Percentiles rank a stretch among this genome's conserved stretches.
Evolutionary conservation across 768 basidiomycete genomes (phyloP).

Genomic region (Steccherinum ochraceum): DNA sequence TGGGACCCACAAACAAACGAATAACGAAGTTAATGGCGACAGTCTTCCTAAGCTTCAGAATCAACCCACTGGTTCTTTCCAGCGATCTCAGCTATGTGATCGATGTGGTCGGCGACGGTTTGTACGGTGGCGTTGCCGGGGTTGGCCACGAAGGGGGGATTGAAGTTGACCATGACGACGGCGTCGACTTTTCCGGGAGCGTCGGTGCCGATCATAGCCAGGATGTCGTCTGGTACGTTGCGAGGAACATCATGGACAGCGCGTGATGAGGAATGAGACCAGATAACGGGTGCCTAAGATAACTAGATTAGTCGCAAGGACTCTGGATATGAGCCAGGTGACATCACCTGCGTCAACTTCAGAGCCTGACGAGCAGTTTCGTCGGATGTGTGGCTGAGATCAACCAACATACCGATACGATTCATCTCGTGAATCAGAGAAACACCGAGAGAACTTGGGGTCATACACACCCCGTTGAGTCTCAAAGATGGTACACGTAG

Average conservation of each 20-base stretch:
- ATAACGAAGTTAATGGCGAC: conserved; percentile 3
- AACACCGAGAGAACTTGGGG: conserved; percentile 54
- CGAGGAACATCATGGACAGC: conserved; percentile 71
- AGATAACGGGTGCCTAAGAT: conserved; percentile 75
- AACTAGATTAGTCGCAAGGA: background rate
- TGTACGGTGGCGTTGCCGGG: conserved; percentile 59
- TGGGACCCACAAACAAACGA: conserved; percentile 17
- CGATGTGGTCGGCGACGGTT: conserved; percentile 80
- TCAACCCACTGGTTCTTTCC: conserved; percentile 64
- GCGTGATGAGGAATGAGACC: conserved; percentile 86
- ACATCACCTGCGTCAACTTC: conserved; percentile 35
- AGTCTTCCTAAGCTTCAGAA: no score
- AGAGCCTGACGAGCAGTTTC: conserved; percentile 80
- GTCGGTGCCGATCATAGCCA: conserved; percentile 59
- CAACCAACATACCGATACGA: conserved; percentile 85
- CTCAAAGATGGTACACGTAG: no score
- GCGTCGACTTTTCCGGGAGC: conserved; percentile 64
- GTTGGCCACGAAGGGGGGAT: conserved; percentile 56
- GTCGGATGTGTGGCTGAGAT: conserved; percentile 92
- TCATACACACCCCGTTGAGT: no score
- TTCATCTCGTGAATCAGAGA: conserved; percentile 88
- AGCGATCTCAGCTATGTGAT: conserved; percentile 68
- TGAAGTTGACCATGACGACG: conserved; percentile 91
- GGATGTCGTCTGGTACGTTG: conserved; percentile 79
- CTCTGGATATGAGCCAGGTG: background rate